phyloP scores from a whole-genome alignment of 169 alveolate genomes.

The Plasmodium yoelii region DNA sequence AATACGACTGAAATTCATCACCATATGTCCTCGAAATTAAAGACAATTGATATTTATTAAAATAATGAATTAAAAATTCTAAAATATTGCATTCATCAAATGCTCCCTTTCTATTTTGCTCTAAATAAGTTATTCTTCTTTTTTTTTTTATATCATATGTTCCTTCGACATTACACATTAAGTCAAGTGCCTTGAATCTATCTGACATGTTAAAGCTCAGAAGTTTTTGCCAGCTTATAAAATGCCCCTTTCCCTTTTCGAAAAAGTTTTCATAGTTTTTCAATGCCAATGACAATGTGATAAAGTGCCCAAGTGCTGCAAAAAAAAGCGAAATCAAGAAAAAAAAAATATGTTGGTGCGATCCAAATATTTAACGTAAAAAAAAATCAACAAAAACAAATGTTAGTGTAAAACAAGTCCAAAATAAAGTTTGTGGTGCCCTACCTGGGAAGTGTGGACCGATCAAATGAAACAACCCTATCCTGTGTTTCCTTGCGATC shows the following conservation, averaged over 20 bases:
- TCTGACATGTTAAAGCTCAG: slow-evolving; percentile 18
- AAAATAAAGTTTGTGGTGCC: neutral
- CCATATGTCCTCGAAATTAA: slow-evolving; percentile 16
- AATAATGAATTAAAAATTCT: slow-evolving; percentile 46
- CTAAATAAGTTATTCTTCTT: slow-evolving; percentile 45
- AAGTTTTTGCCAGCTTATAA: slow-evolving; percentile 61
- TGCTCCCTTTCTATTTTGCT: neutral
- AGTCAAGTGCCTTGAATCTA: slow-evolving; percentile 37
- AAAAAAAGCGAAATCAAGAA: neutral
- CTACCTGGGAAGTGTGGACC: too few relatives aligned
- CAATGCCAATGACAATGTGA: slow-evolving; percentile 14
- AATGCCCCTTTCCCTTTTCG: slow-evolving; percentile 1
- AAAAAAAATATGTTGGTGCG: neutral
- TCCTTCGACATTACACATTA: slow-evolving; percentile 31
- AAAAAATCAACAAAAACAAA: neutral
- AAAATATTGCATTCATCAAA: slow-evolving; percentile 43
- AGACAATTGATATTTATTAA: slow-evolving; percentile 43
- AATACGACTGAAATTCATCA: slow-evolving; percentile 6
- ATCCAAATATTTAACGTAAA: too few relatives aligned
- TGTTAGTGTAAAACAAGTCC: neutral
- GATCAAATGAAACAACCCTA: too few relatives aligned
- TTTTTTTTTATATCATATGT: neutral
- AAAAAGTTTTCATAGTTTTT: slow-evolving; percentile 23
- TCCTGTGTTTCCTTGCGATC: too few relatives aligned
- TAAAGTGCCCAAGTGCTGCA: slow-evolving; percentile 44